Evolutionary conservation across 2,329 filamentous ascomycete genomes (phyloP), one percentile per base, ranked within the genome.

Genomic region (Penicillium brevicompactum): DNA sequence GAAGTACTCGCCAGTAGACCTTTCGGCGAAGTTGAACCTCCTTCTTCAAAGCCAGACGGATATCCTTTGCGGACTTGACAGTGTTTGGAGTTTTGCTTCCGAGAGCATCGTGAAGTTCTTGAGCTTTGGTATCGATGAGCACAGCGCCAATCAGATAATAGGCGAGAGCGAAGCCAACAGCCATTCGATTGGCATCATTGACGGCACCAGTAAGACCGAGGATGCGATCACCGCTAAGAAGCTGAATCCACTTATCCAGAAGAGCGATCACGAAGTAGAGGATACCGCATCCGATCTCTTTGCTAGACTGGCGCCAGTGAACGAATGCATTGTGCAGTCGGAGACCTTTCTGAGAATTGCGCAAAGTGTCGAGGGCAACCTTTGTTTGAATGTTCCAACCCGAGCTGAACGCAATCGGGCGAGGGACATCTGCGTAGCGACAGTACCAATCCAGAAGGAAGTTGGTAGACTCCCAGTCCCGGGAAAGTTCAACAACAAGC

Each of bases 71-170:
- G 14, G 72, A 74, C 22, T 68, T 71, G 38, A 81, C 76, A 2
- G 74, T 73, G 5, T 72, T 61, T 10, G 76, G 73, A 2, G 72
- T 67, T 56, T 77, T 69, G 24, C 75, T 71, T 48, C 79, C 76
- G 3, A 78, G 75, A 2, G 75, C 63, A 11, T 73, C 75, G 56
- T 81, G 77, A 1, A 84, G 71, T 56, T 80, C 77, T 50, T 81
- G 78, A 18, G 81, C 80, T 55, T 83, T 82, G 58, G 79, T 78
- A 59, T 85, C 82, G 24, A 85, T 79, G 21, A 82, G 71, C 1
- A 84, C 80, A 11, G 82, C 82, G 24, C 82, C 81, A 22, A 84
- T 76, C 16, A 84, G 71, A 59, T 84, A 85, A 65, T 84, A 85
- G 0, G 80, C 80, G 32, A 85, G 71, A n/a, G 80, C 79, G 58